Evolutionary conservation across 352 stramenopile genomes (phyloP), one percentile per base, ranked within the genome.

Genomic region (Lagenidium sp.): DNA sequence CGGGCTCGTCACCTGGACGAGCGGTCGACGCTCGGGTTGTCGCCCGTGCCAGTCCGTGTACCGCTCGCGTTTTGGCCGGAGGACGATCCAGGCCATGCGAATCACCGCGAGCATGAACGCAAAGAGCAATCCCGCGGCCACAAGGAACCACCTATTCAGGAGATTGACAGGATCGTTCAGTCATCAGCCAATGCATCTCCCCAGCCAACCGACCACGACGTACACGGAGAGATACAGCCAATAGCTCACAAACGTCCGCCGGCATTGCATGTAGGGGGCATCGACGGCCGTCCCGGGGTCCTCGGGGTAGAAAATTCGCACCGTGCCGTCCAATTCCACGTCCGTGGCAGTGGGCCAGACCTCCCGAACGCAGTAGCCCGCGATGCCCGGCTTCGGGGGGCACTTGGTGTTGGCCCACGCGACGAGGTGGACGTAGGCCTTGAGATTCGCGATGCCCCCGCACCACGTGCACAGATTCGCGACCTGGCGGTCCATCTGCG

Each of bases 161-260:
- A 32, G 28, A 32, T 32, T 15, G 15, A 40, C 3, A 32, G 26
- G 18, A 30, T 28, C 22, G 7, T n/a, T 37, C 13, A 41, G 15
- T 30, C 7, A 16, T 36, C 3, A 6, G 39, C n/a, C n/a, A 8
- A 15, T 25, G 16, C 21, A 11, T 11, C 12, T 6, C 7, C 13
- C 5, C 25, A 15, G 10, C 13, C 20, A 12, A 2, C 19, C 4
- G 36, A 6, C 3, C n/a, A 21, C n/a, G 18, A 51, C 45, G 16
- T 47, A 60, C 52, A 42, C 12, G n/a, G 53, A 61, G 29, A 61
- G 38, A 35, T 55, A 61, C 25, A 47, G 44, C 53, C 53, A 61
- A 37, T 61, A 61, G 30, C 41, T 53, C 15, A 61, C 32, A 21
- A 61, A 61, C 1, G 36, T 47, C 42, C 54, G 50, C 13, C 53